Base-by-base conservation (phyloP, 139 green algal species). In the Trebouxia sp. region DNA sequence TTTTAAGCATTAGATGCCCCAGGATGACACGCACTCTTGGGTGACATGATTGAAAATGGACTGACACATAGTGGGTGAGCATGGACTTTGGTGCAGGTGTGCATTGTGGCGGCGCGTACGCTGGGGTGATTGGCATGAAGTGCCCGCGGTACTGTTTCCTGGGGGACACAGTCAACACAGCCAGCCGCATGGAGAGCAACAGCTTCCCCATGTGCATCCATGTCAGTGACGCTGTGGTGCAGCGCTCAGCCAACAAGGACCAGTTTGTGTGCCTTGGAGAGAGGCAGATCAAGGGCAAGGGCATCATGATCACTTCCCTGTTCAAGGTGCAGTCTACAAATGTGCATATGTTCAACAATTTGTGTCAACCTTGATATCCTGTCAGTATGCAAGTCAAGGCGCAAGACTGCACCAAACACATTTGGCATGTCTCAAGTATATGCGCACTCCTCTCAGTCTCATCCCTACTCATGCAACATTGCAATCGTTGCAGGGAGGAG, bases 71-170 rank as follows among this genome's bases (percentile, higher is more conserved):
- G n/a, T n/a, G n/a, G n/a, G n/a, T n/a, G n/a, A n/a, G n/a, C 53
- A 5, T 35, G 20, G 15, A 26, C 22, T 37, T 26, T 0, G 48
- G 15, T 53, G 66, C 80, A 84, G 87, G 87, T 10, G 65, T 91
- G 20, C 87, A 91, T 50, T 88, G 82, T 32, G 83, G 86, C 7
- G 81, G 80, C 1, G 86, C 86, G 5, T 88, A 85, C 56, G 83
- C 86, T 10, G 86, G 86, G 20, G 82, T 90, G 22, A 84, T 89
- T 17, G 84, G 84, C 67, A 79, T 74, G 65, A 87, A 89, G 80
- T 90, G 86, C 80, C 87, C 84, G 0, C 84, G 84, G 45, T 90
- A 87, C 82, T 88, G 84, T 80, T 87, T 90, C 77, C 53, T 88
- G 9, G 74, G 87, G 5, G 86, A 90, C 79, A 90, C 86, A 2